Percentiles rank a stretch among this genome's conserved stretches.
Evolutionary conservation across 2,329 filamentous ascomycete genomes (phyloP).

Genomic region (Elsinoe necatrix): DNA sequence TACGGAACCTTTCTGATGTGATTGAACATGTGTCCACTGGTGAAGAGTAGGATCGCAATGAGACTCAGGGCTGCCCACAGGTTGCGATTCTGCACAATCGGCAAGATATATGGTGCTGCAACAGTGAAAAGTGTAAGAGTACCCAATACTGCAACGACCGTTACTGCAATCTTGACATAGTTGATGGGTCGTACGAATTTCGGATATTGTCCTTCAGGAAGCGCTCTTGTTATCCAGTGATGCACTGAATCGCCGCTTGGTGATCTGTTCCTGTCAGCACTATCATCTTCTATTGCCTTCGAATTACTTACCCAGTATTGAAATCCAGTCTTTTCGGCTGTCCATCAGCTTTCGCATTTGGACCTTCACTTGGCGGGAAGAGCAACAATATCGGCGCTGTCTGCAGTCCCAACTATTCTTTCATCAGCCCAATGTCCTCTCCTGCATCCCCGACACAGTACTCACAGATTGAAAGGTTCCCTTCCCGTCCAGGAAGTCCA

Average conservation of each 20-base stretch:
- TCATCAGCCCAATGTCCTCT: slow-evolving; percentile 20
- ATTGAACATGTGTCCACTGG: slow-evolving; percentile 98
- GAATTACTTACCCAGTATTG: slow-evolving; percentile 55
- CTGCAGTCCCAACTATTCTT: slow-evolving; percentile 71
- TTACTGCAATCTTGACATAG: slow-evolving; percentile 64
- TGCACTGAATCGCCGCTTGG: slow-evolving; percentile 72
- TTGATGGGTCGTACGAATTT: slow-evolving; percentile 77
- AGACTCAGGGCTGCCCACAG: slow-evolving; percentile 87
- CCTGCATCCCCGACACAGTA: not conserved
- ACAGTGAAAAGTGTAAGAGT: slow-evolving; percentile 59
- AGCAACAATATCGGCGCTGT: slow-evolving; percentile 84
- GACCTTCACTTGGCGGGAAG: slow-evolving; percentile 77
- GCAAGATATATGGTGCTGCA: slow-evolving; percentile 68
- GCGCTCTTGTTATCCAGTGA: slow-evolving; percentile 67
- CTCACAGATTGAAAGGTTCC: slow-evolving; percentile 77
- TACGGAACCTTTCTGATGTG: slow-evolving; percentile 96
- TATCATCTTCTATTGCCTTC: not conserved
- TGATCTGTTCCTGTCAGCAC: slow-evolving; percentile 38
- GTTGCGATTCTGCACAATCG: slow-evolving; percentile 80
- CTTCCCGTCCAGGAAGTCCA: slow-evolving; percentile 83
- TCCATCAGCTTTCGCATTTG: slow-evolving; percentile 60
- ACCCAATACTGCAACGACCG: slow-evolving; percentile 61
- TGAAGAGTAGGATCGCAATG: slow-evolving; percentile 85
- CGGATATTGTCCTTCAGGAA: slow-evolving; percentile 69
- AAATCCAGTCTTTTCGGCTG: slow-evolving; percentile 81